Conservation (phyloP, 2,329 filamentous ascomycete genomes). For the Nannizziopsis arthrosporioides region DNA sequence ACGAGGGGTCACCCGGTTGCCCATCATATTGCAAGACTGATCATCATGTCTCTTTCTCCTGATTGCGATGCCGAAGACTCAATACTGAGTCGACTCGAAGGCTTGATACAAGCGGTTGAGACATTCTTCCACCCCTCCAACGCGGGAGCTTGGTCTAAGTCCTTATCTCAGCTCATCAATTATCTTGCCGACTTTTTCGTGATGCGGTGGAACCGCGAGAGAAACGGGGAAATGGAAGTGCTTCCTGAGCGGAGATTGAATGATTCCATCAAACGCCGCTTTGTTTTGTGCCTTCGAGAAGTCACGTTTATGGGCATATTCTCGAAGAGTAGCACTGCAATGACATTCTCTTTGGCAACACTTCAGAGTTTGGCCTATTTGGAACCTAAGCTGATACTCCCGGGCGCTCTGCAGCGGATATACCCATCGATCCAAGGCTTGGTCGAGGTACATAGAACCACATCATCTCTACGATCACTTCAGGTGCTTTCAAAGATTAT, state of each 20-base stretch:
- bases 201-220: constrained; percentile 92
- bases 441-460: constrained; percentile 92
- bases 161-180: constrained; percentile 78
- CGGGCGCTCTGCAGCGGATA: constrained; percentile 86
- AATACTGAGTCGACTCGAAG: constrained; percentile 73
- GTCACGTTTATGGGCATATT: constrained; percentile 98
- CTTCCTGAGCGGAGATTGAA: constrained; percentile 69
- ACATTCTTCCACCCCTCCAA: constrained; percentile 99
- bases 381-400: constrained; percentile 82
- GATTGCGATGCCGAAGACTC: constrained; percentile 66
- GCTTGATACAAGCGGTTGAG: constrained; percentile 84
- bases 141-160: constrained; percentile 79
- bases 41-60: constrained; percentile 85
- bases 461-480: constrained; percentile 80
- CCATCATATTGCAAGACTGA: constrained; percentile 85
- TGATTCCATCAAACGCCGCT: constrained; percentile 69
- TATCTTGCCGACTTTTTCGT: constrained; percentile 94
- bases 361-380: constrained; percentile 81
- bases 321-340: constrained; percentile 82
- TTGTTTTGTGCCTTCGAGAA: constrained; percentile 78
- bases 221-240: constrained; percentile 79
- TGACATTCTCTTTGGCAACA: constrained; percentile 82
- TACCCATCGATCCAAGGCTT: constrained; percentile 94
- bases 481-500: constrained; percentile 88
- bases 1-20: constrained; percentile 83